Conservation (phyloP, 2,329 filamentous ascomycete species). For the Phialocephala sp. region DNA sequence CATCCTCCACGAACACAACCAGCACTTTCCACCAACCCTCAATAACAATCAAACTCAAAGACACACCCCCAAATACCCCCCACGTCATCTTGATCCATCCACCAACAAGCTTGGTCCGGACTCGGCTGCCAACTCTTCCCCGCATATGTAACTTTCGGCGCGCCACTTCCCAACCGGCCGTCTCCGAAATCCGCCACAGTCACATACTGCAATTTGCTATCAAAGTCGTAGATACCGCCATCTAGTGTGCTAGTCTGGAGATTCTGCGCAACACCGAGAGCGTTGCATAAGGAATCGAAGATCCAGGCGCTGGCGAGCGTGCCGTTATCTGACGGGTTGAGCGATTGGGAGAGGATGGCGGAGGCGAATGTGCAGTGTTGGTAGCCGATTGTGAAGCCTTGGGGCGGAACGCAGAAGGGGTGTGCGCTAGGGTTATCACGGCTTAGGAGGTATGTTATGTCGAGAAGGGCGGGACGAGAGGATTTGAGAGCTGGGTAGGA, state of each 20-base stretch:
- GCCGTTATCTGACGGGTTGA: neutral
- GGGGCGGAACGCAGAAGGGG: neutral
- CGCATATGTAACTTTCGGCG: neutral
- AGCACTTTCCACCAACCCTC: neutral
- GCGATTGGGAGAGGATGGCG: neutral
- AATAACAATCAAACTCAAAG: conserved; percentile 14
- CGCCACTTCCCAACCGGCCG: neutral
- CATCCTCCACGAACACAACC: neutral
- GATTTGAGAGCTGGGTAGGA: neutral
- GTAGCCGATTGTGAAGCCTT: conserved; percentile 14
- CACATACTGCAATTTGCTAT: conserved; percentile 1
- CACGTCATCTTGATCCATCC: conserved; percentile 1
- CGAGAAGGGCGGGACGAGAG: neutral
- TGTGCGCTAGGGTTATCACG: neutral
- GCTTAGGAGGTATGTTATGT: neutral
- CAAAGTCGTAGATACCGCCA: neutral
- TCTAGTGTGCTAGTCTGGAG: neutral
- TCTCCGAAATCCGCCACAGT: neutral
- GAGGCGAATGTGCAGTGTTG: conserved; percentile 8
- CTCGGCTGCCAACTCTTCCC: conserved; percentile 2
- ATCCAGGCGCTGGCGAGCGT: neutral
- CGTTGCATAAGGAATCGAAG: neutral
- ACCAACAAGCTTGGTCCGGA: neutral
- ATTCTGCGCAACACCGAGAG: neutral
- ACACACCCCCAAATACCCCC: conserved; percentile 1